Conservation (phyloP, 106 monocot species). For the Dendrobium nobile region DNA sequence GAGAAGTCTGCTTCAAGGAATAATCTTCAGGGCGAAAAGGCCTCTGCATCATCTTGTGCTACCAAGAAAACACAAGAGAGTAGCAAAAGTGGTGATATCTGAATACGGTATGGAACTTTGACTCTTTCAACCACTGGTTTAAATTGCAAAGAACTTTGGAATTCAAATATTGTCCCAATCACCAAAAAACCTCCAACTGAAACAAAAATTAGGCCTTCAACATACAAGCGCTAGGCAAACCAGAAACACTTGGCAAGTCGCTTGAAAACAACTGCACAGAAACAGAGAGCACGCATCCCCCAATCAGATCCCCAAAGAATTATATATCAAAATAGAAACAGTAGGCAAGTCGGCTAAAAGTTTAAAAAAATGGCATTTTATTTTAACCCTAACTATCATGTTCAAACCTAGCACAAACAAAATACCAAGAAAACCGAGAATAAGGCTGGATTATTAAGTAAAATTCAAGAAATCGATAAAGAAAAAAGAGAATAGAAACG, state of each 20-base stretch:
- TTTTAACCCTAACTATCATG: neutral
- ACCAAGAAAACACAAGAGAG: neutral
- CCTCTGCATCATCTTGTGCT: conserved; percentile 19
- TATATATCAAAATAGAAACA: neutral
- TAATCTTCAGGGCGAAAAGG: conserved; percentile 18
- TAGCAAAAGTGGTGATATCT: neutral
- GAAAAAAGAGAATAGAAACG: neutral
- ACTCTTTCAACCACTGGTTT: neutral
- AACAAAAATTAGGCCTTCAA: neutral
- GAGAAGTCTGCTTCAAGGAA: conserved; percentile 19
- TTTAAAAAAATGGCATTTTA: neutral
- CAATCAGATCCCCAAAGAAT: neutral
- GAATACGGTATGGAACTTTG: neutral
- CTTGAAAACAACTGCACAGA: neutral
- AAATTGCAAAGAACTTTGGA: neutral
- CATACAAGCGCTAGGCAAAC: neutral
- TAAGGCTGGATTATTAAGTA: no score
- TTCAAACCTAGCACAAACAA: neutral
- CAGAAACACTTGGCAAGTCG: neutral
- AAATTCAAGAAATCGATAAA: neutral
- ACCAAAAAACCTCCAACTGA: neutral
- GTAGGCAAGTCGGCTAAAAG: neutral
- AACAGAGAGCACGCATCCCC: neutral
- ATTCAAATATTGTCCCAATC: neutral
- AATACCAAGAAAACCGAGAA: neutral